These are phyloP conservation scores for Fusarium praegraminearum DNA, from an alignment of 2,329 filamentous ascomycete species.

Conservation along the genomic window DNA sequence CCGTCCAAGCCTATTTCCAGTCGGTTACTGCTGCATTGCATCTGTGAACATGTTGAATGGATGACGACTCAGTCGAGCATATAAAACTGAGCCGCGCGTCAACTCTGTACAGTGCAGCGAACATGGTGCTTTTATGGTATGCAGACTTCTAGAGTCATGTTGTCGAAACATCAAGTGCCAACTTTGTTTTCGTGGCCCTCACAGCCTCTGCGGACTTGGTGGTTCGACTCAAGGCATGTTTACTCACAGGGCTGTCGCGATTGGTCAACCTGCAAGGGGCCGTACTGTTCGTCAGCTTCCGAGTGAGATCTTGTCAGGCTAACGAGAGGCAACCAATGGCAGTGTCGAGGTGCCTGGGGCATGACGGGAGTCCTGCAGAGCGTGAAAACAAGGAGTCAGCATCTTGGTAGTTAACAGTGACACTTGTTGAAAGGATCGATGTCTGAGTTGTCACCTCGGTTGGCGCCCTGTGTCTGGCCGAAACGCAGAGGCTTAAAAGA, in stretches of 20 bases:
- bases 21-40: neutral
- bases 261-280: constrained; percentile 46
- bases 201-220: constrained; percentile 15
- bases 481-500: constrained; percentile 36
- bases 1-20: constrained; percentile 4
- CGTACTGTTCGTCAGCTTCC: constrained; percentile 41
- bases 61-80: constrained; percentile 8
- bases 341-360: constrained; percentile 28
- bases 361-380: constrained; percentile 29
- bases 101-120: constrained; percentile 2
- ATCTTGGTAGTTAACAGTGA: constrained; percentile 5
- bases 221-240: constrained; percentile 36
- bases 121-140: neutral
- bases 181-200: constrained; percentile 20
- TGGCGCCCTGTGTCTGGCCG: constrained; percentile 35
- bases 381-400: constrained; percentile 19
- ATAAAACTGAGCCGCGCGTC: constrained; percentile 4
- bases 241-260: constrained; percentile 31
- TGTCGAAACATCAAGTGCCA: constrained; percentile 9
- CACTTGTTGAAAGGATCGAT: constrained; percentile 29
- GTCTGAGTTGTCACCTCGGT: constrained; percentile 28
- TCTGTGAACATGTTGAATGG: constrained; percentile 1
- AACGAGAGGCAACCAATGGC: constrained; percentile 47
- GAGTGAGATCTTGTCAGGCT: constrained; percentile 43
- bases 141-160: constrained; percentile 20